A percentile compares a stretch with the other conserved stretches of the same genome.
Conservation (phyloP, 2,329 filamentous ascomycete species). For the Botrytis byssoidea region DNA sequence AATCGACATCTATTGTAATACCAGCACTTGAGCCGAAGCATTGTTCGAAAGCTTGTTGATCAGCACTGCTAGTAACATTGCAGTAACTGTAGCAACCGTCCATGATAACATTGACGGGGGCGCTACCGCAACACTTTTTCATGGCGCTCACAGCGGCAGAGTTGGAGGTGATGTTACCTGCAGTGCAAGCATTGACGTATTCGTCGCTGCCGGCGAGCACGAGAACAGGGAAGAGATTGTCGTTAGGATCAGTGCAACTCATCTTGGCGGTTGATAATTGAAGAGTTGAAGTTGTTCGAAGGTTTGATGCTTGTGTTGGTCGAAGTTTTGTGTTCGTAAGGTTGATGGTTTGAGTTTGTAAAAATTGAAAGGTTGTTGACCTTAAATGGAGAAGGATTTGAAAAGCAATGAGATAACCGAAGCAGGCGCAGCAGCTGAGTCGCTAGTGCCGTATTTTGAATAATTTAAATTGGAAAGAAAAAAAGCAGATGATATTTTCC, state of each 20-base stretch:
- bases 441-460: not conserved
- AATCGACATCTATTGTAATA: not conserved
- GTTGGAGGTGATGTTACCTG: constrained; percentile 17
- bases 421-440: not conserved
- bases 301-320: not conserved
- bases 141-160: constrained; percentile 3
- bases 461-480: not conserved
- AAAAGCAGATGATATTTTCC: not conserved
- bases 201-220: not conserved
- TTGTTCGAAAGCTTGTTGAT: constrained; percentile 4
- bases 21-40: constrained; percentile 1
- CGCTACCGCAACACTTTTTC: constrained; percentile 13
- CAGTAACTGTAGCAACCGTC: constrained; percentile 21
- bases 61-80: constrained; percentile 17
- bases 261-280: not conserved
- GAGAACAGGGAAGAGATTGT: not conserved
- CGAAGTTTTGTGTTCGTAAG: not conserved
- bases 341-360: not conserved
- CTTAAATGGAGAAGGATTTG: constrained; percentile 2
- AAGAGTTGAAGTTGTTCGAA: constrained; percentile 3
- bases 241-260: not conserved
- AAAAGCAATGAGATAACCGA: not conserved
- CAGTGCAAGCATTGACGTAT: constrained; percentile 16
- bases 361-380: not conserved
- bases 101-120: not conserved